Evolutionary conservation across 2,329 filamentous ascomycete species (phyloP).

Genomic region (Scolecobasidium constrictum): DNA sequence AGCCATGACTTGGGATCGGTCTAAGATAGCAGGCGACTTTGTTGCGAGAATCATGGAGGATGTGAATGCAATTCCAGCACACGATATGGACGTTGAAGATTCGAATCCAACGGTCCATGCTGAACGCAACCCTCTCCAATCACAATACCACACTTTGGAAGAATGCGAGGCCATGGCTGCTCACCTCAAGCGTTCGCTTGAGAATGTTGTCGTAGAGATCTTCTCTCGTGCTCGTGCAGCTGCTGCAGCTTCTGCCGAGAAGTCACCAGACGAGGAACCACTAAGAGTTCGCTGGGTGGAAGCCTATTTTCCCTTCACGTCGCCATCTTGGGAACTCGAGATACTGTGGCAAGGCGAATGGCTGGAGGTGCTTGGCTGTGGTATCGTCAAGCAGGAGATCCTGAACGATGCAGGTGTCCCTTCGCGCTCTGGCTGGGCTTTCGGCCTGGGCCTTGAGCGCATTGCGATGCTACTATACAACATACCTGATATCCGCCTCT

Average conservation of each 20-base stretch:
- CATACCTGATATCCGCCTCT: conserved; percentile 90
- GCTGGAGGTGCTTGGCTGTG: conserved; percentile 92
- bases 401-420: conserved; percentile 67
- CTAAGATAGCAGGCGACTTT: conserved; percentile 46
- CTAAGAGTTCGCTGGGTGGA: conserved; percentile 88
- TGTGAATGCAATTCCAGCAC: conserved; percentile 58
- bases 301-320: conserved; percentile 95
- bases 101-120: conserved; percentile 67
- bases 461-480: conserved; percentile 97
- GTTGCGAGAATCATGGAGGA: conserved; percentile 59
- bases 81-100: conserved; percentile 71
- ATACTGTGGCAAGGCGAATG: conserved; percentile 91
- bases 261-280: conserved; percentile 44
- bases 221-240: conserved; percentile 50
- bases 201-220: conserved; percentile 81
- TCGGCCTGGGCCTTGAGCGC: conserved; percentile 85
- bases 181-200: conserved; percentile 81
- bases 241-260: conserved; percentile 36
- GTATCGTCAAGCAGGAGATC: conserved; percentile 75
- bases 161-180: conserved; percentile 74
- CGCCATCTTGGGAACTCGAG: conserved; percentile 90
- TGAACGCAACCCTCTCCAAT: conserved; percentile 77
- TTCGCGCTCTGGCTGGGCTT: conserved; percentile 80
- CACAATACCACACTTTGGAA: conserved; percentile 53
- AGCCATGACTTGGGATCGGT: conserved; percentile 76